Conservation (phyloP, 805 yeast species). For the Hermanozyma aechmeae region DNA sequence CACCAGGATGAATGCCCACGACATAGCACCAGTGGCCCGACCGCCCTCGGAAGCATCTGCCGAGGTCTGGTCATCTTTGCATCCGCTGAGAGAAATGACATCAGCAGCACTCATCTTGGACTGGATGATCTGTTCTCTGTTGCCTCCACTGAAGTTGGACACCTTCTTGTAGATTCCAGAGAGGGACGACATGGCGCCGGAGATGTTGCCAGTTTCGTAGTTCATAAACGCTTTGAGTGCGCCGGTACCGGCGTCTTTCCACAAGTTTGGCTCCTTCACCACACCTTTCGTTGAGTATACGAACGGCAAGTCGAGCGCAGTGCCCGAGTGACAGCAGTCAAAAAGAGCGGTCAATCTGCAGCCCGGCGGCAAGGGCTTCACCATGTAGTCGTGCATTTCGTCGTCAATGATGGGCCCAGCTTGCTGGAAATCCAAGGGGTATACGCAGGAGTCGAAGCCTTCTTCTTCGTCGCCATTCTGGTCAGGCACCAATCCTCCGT, state of each 20-base stretch:
- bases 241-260: constrained; percentile 66
- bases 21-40: constrained; percentile 74
- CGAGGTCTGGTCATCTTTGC: constrained; percentile 71
- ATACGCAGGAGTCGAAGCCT: constrained; percentile 63
- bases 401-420: constrained; percentile 70
- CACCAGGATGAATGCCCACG: constrained; percentile 65
- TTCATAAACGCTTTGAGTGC: constrained; percentile 29
- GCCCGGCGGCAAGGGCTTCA: constrained; percentile 60
- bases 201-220: constrained; percentile 10
- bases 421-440: constrained; percentile 62
- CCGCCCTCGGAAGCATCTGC: constrained; percentile 77
- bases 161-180: not conserved
- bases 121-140: constrained; percentile 27
- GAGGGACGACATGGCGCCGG: not conserved
- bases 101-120: constrained; percentile 69
- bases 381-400: constrained; percentile 62
- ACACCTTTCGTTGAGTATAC: constrained; percentile 78
- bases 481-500: constrained; percentile 71
- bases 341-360: constrained; percentile 71
- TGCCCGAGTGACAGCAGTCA: constrained; percentile 84
- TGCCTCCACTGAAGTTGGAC: constrained; percentile 13
- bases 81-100: constrained; percentile 68
- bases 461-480: constrained; percentile 67
- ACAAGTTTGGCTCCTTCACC: constrained; percentile 68
- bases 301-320: constrained; percentile 73